These are phyloP conservation scores for Omphalotus olearius DNA, from an alignment of 1,284 basidiomycete genomes.

Conservation along the genomic window DNA sequence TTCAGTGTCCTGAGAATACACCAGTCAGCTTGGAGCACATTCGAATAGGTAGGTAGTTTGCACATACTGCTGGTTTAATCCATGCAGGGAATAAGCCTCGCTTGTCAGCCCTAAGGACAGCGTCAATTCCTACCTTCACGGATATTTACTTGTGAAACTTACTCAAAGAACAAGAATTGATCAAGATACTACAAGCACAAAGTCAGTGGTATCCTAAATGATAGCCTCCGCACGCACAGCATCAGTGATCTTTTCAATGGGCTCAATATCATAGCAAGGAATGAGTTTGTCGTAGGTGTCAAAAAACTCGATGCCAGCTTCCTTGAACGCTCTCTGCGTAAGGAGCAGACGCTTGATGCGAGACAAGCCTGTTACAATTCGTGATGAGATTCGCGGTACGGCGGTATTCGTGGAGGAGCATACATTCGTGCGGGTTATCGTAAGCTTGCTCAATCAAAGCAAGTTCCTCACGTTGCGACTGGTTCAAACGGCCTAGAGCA, in stretches of 20 bases:
- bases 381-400: conserved; percentile 2
- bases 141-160: conserved; percentile 20
- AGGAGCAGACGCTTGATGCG: conserved; percentile 94
- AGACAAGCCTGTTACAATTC: conserved; percentile 60
- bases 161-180: conserved; percentile 85
- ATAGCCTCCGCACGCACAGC: conserved; percentile 49
- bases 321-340: conserved; percentile 97
- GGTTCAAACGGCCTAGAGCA: conserved; percentile 72
- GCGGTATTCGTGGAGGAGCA: conserved; percentile 21
- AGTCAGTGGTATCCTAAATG: conserved; percentile 18
- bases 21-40: conserved; percentile 6
- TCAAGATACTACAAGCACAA: conserved; percentile 67
- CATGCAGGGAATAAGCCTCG: conserved; percentile 94
- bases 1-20: conserved; percentile 68
- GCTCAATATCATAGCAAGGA: conserved; percentile 97
- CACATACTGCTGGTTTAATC: conserved; percentile 85
- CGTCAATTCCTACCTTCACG: conserved; percentile 15
- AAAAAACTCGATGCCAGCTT: conserved; percentile 92
- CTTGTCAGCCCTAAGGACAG: conserved; percentile 80
- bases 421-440: conserved; percentile 89
- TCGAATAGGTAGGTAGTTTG: not conserved
- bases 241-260: conserved; percentile 98
- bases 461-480: conserved; percentile 94
- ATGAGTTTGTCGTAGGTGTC: conserved; percentile 97
- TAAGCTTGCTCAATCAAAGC: conserved; percentile 97